Base-by-base conservation (phyloP, 129 eudicot species). In the Centrapalus pauciflorus region DNA sequence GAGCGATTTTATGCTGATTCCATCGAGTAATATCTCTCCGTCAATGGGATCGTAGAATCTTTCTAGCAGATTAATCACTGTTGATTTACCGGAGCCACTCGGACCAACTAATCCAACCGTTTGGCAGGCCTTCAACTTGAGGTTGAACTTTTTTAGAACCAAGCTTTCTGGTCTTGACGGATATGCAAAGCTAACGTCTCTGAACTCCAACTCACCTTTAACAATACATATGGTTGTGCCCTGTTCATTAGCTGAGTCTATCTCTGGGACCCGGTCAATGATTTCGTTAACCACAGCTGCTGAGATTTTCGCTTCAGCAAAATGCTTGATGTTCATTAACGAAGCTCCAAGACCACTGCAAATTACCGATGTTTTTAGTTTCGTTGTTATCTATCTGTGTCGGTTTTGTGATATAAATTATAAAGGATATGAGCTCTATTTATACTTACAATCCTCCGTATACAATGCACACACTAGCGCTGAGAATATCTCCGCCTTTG, bases 381-480 rank as follows among this genome's bases (percentile, higher is more conserved):
- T 14, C 35, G 41, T 64, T 14, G 30, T 41, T 41, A 7, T 23
- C 17, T 19, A 2, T 34, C 19, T 48, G 5, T 48, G 23, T 48
- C 17, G 35, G 37, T 34, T 61, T 61, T 35, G 48, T 23, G 12
- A 37, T 37, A 34, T 38, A 5, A 24, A 48, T 4, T 8, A 17
- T 48, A 41, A 56, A 41, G 11, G 3, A 26, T 40, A 56, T 34
- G 16, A 33, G 13, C n/a, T n/a, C n/a, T n/a, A 0, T 10, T 0
- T 61, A 62, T 72, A 69, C 80, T 80, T 80, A 69, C 84, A 74
- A 67, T 57, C 80, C 84, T 56, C 72, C 77, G 20, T 64, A 43
- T 54, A 80, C 23, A 35, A 79, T 46, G 76, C 79, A 55, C 50
- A 68, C 2, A 16, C 83, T 80, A 41, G 83, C 76, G 33, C 55